Percentiles rank a stretch among this genome's conserved stretches.
Evolutionary conservation across 257 asterid species (phyloP).

Genomic region (Solanum stenotomum): DNA sequence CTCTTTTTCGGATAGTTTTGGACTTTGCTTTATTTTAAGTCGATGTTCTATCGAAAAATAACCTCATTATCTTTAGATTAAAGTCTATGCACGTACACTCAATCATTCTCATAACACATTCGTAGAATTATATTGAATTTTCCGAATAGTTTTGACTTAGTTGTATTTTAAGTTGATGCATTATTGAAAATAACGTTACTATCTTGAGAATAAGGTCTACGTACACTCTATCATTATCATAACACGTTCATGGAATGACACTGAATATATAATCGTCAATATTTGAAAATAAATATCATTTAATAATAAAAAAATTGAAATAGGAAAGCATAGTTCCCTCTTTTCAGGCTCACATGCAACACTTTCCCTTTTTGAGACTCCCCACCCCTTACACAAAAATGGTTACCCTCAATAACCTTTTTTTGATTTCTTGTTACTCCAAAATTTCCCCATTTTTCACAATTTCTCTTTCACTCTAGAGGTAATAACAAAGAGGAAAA

Average conservation of each 20-base stretch:
- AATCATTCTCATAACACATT: neutral
- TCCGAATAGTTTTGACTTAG: neutral
- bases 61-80: neutral
- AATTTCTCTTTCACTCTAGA: neutral
- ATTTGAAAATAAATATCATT: neutral
- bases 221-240: neutral
- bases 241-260: neutral
- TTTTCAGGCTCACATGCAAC: slow-evolving; percentile 15
- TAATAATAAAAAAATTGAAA: neutral
- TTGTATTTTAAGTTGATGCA: neutral
- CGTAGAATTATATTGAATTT: too few species aligned
- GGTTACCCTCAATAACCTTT: neutral
- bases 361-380: neutral
- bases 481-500: neutral
- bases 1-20: neutral
- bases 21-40: neutral
- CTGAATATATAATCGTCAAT: neutral
- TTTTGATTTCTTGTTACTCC: neutral
- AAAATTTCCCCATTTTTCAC: neutral
- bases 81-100: neutral
- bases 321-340: neutral
- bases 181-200: neutral
- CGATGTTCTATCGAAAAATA: neutral
- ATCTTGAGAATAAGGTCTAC: neutral
- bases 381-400: neutral